These are phyloP conservation scores for Omphalotus olearius DNA, from an alignment of 1,284 basidiomycete genomes.

Conservation along the genomic window DNA sequence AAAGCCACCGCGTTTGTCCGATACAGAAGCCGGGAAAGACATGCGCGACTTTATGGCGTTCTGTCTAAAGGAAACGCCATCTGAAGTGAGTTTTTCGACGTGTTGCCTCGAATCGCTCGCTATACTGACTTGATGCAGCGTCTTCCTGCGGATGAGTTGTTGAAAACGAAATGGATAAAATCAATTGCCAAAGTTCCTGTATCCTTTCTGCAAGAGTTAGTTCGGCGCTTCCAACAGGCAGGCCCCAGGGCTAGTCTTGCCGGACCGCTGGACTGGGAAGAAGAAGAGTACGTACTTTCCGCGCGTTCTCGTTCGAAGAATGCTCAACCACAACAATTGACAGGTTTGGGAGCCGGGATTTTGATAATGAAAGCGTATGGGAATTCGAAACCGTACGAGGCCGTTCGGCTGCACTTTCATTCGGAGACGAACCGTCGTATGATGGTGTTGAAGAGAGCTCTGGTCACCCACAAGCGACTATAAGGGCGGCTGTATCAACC, in stretches of 20 bases:
- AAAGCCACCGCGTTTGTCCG: conserved; percentile 78
- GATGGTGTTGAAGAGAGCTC: conserved; percentile 21
- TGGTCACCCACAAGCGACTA: conserved; percentile 13
- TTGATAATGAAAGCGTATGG: conserved; percentile 57
- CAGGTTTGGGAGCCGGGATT: conserved; percentile 2
- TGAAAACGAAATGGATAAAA: conserved; percentile 93
- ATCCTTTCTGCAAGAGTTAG: conserved; percentile 78
- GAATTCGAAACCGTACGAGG: conserved; percentile 73
- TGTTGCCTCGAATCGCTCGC: conserved; percentile 10
- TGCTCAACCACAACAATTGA: not conserved
- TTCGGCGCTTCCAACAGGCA: conserved; percentile 74
- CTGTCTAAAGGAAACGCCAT: conserved; percentile 83
- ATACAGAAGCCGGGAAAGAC: conserved; percentile 77
- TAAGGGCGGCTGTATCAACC: conserved; percentile 25
- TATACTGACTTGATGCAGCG: conserved; percentile 48
- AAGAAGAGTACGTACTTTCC: conserved; percentile 54
- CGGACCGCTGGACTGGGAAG: conserved; percentile 68
- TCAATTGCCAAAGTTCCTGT: conserved; percentile 66
- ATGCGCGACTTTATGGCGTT: conserved; percentile 88
- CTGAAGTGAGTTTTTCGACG: conserved; percentile 49
- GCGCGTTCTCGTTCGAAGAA: conserved; percentile 15
- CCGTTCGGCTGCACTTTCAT: conserved; percentile 24
- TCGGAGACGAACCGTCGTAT: conserved; percentile 22
- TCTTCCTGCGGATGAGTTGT: conserved; percentile 84
- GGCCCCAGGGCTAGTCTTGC: conserved; percentile 81